A percentile compares a stretch with the other conserved stretches of the same genome.
These are phyloP conservation scores for Paspalum notatum DNA, from an alignment of 176 grass and related monocot species.

Conservation along the genomic window DNA sequence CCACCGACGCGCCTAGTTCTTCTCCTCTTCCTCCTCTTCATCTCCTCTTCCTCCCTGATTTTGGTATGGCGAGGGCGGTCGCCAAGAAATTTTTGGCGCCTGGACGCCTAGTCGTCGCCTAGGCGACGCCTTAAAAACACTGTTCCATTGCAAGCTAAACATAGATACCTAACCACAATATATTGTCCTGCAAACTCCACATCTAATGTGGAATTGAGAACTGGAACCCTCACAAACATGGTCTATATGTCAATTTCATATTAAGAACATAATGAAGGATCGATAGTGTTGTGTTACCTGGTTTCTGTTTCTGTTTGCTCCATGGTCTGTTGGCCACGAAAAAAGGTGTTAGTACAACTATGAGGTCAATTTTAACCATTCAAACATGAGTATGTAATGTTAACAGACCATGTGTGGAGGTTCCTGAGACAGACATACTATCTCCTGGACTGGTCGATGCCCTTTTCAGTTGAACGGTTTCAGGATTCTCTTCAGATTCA, in stretches of 20 bases:
- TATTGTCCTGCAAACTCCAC: background rate
- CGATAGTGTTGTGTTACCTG: constrained; percentile 50
- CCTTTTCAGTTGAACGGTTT: constrained; percentile 53
- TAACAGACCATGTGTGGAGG: constrained; percentile 19
- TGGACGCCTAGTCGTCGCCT: no score
- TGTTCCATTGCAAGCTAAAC: background rate
- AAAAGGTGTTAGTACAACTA: constrained; percentile 35
- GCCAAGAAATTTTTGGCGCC: no score
- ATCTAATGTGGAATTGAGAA: background rate
- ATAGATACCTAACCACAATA: background rate
- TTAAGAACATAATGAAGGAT: constrained; percentile 36
- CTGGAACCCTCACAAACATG: background rate
- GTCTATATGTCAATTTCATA: constrained; percentile 12
- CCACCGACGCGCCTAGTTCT: no score
- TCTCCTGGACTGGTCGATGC: constrained; percentile 42
- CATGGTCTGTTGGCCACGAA: constrained; percentile 49
- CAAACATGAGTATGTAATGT: constrained; percentile 33
- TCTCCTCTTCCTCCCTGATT: no score
- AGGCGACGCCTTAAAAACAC: no score
- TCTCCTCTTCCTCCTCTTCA: no score
- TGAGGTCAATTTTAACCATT: constrained; percentile 24
- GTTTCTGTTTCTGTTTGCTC: constrained; percentile 39
- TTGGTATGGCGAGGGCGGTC: no score
- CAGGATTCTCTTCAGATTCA: constrained; percentile 64
- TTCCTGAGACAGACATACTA: constrained; percentile 51